Evolutionary conservation across 2,329 filamentous ascomycete species (phyloP), one percentile per base, ranked within the genome.

Genomic region (Xylaria sp.): DNA sequence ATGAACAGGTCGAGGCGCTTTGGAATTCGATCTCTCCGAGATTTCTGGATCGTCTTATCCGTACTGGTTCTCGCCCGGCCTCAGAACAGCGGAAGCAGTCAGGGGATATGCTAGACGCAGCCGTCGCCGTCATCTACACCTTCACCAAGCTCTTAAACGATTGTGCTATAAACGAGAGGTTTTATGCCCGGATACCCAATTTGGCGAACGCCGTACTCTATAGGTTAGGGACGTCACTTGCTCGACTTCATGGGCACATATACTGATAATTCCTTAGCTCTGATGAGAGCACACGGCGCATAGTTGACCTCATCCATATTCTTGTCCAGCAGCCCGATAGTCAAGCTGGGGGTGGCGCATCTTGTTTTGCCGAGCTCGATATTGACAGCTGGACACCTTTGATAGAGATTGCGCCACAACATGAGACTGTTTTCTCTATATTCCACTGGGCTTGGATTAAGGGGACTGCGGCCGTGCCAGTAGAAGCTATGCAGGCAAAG

Each of bases 31-130:
- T 92, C 25, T 85, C 89, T 3, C 80, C 86, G 69, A 90, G 84
- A 68, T 92, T 92, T 72, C 77, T 92, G 2, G 88, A 90, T 76
- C 84, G 89, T 23, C 79, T 92, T 10, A 79, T 92, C 46, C 83
- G 83, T 66, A 87, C 89, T 0, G 84, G 86, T 32, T 82, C 82
- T 3, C 75, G 73, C 20, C 48, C 73, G 2, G 70, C 78, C 28
- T 75, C 77, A 5, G 77, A 74, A 4, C 80, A 79, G 3, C 79
- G 78, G 50, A 78, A 82, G 25, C 83, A 90, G 68, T 81, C 84
- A 13, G 85, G 81, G 67, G 83, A 88, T 68, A 90, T 91, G 88
- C 80, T 90, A 10, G 85, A 88, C 72, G 80, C 92, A 15, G 88
- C 86, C 3, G 86, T 90, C 3, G 85, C 86, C 34, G 85, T 92